Conservation (phyloP, 176 grass and related monocot genomes). For the Microstegium vimineum region DNA sequence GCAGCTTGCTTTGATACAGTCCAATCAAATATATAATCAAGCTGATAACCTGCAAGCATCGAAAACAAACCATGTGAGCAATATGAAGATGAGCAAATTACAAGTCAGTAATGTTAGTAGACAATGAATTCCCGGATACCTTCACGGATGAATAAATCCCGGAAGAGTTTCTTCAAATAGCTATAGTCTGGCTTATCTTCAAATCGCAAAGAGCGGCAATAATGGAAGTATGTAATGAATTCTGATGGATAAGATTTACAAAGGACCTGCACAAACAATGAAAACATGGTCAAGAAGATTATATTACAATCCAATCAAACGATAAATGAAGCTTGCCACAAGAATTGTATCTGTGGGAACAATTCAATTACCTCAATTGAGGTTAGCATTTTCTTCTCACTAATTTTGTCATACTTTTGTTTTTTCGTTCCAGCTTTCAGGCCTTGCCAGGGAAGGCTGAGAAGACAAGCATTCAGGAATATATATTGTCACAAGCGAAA, state of each 20-base stretch:
- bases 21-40: constrained; percentile 88
- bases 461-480: constrained; percentile 36
- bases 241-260: constrained; percentile 85
- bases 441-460: constrained; percentile 86
- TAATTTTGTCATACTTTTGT: constrained; percentile 93
- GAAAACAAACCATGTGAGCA: constrained; percentile 26
- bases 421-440: constrained; percentile 90
- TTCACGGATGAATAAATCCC: constrained; percentile 81
- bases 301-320: background rate
- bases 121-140: constrained; percentile 32
- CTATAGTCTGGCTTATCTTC: constrained; percentile 96
- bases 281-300: constrained; percentile 14
- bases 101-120: background rate
- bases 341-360: background rate
- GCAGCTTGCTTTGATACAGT: constrained; percentile 54
- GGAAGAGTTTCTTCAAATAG: constrained; percentile 80
- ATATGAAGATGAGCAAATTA: background rate
- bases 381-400: constrained; percentile 96
- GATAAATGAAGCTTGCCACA: background rate
- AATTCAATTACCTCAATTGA: constrained; percentile 65
- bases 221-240: constrained; percentile 90
- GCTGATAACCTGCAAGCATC: constrained; percentile 59
- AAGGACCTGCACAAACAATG: constrained; percentile 48
- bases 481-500: background rate
- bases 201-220: constrained; percentile 90